Evolutionary conservation across 2,329 filamentous ascomycete species (phyloP).

Genomic region (Cytospora schulzeri): DNA sequence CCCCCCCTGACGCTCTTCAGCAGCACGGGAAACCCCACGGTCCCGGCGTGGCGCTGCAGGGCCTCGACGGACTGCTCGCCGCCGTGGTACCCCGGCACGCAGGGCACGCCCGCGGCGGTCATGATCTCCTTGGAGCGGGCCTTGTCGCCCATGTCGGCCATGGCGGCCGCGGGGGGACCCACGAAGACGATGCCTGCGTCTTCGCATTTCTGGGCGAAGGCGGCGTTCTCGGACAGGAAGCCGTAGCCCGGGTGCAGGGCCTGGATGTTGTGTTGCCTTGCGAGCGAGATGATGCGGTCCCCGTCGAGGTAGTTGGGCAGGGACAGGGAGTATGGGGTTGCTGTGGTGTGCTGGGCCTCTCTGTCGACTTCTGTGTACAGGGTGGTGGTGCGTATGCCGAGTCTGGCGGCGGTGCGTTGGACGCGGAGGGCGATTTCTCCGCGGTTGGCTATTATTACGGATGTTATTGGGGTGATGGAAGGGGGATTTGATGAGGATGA

Average conservation of each 20-base stretch:
- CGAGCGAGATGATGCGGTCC: constrained; percentile 85
- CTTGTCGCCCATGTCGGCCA: constrained; percentile 91
- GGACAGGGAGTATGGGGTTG: constrained; percentile 80
- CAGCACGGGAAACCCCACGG: constrained; percentile 69
- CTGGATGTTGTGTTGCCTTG: constrained; percentile 82
- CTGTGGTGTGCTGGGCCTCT: constrained; percentile 81
- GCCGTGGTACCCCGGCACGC: constrained; percentile 95
- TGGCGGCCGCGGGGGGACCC: constrained; percentile 81
- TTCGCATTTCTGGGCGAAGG: constrained; percentile 84
- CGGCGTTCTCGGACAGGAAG: constrained; percentile 91
- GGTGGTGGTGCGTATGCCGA: constrained; percentile 91
- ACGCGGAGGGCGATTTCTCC: constrained; percentile 97
- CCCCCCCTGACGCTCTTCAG: constrained; percentile 81
- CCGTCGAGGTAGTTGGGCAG: constrained; percentile 92
- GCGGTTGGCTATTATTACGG: constrained; percentile 92
- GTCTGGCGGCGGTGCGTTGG: constrained; percentile 79
- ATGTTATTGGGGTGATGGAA: constrained; percentile 60
- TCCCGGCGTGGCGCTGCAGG: constrained; percentile 68
- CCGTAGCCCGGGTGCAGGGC: constrained; percentile 96
- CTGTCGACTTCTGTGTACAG: constrained; percentile 94
- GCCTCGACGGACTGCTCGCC: constrained; percentile 70
- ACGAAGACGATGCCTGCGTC: constrained; percentile 93
- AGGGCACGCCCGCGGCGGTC: constrained; percentile 90
- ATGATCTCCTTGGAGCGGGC: constrained; percentile 95
- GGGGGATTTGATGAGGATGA: constrained; percentile 38